Evolutionary conservation across 2,329 filamentous ascomycete genomes (phyloP).

Genomic region (Colletotrichum cereale): DNA sequence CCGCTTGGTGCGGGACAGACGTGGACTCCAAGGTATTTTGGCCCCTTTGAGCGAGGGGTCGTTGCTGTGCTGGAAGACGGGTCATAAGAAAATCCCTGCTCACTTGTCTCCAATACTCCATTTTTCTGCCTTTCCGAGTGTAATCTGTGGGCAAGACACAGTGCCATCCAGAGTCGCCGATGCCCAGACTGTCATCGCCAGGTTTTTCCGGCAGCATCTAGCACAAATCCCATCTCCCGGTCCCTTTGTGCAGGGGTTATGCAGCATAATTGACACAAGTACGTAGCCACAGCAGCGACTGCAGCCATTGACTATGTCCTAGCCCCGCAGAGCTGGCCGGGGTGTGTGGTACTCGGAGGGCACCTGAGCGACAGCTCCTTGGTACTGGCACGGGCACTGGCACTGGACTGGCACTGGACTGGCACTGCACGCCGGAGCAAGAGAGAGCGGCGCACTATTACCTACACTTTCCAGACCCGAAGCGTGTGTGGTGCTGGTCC

Average conservation of each 20-base stretch:
- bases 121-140: constrained; percentile 7
- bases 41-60: constrained; percentile 12
- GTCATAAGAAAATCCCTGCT: constrained; percentile 32
- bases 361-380: constrained; percentile 5
- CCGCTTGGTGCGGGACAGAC: constrained; percentile 18
- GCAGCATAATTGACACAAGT: constrained; percentile 16
- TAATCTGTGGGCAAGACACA: constrained; percentile 27
- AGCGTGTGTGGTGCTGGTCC: constrained; percentile 28
- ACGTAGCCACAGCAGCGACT: not conserved
- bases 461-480: constrained; percentile 35
- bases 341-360: constrained; percentile 19
- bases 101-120: constrained; percentile 6
- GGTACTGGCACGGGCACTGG: constrained; percentile 13
- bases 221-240: not conserved
- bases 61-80: constrained; percentile 9
- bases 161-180: constrained; percentile 2
- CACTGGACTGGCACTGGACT: too few species aligned
- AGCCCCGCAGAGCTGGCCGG: constrained; percentile 30
- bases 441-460: constrained; percentile 35
- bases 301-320: constrained; percentile 9
- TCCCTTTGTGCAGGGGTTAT: constrained; percentile 17
- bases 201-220: constrained; percentile 30
- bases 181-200: constrained; percentile 16
- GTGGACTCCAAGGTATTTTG: constrained; percentile 7
- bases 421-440: constrained; percentile 31